Evolutionary conservation across 257 asterid genomes (phyloP), one percentile per base, ranked within the genome.

Genomic region (Asclepias syriaca): DNA sequence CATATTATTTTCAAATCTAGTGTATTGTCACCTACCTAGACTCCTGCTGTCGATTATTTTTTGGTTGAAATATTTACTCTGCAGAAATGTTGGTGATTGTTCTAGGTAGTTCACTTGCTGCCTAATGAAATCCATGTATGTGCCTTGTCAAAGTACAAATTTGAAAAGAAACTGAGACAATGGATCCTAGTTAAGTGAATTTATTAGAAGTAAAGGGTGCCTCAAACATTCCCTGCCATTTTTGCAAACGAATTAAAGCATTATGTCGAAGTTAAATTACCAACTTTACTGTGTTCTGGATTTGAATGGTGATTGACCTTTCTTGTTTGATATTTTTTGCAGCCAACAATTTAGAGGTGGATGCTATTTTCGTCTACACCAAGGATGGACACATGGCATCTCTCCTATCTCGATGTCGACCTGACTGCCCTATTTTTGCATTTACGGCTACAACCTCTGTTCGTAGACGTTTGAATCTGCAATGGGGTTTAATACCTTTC

Each of bases 381-480:
- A 95, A 86, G 84, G 65, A 72, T 24, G 98, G 99, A 57, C 94
- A 95, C 84, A 90, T 95, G 99, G 99, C 99, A 72, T 90, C 99
- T 60, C 92, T 95, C 59, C 69, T 95, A 80, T 95, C 99, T 32
- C 96, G 99, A 40, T 87, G 98, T 68, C 92, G 98, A 18, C 97
- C 99, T 6, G 99, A 92, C 79, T 95, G 97, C 85, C 99, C 98
- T 65, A 92, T 90, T 45, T 95, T 95, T 19, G 98, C 98, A 22
- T 95, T 95, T 72, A 95, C 98, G 19, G 78, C 92, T 8, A 75
- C 96, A 1, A 92, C 97, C 2, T 85, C 96, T 4, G 90, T 90
- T 22, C 97, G 97, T 21, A 85, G 99, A 75, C 96, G 96, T 74
- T 75, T 95, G 74, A 95, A 95, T 88, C 87, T 92, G 74, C 98